Base-by-base conservation (phyloP, 257 asterid genomes). In the Jasminum sambac region DNA sequence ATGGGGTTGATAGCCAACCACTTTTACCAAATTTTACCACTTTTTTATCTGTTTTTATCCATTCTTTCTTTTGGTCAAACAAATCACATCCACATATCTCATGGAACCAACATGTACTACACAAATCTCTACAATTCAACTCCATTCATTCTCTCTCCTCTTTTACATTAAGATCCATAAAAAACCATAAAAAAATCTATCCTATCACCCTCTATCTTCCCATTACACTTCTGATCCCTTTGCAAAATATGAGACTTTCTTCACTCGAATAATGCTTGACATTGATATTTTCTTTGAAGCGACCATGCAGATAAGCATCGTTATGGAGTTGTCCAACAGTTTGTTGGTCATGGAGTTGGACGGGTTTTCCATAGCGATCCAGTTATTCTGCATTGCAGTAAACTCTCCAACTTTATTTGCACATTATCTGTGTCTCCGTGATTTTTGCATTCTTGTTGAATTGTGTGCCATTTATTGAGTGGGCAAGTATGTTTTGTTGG, bases 341-440 rank as follows among this genome's bases (percentile, higher is more conserved):
- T 91, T 6, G 94, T 95, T 74, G 99, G 99, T 76, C 99, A 95
- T 79, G 99, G 99, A 74, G 96, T 95, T 70, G 99, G 99, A 67
- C 85, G 87, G 25, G 84, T 80, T 78, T 95, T 95, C 81, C 99
- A 95, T 75, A 83, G 96, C 21, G 96, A 89, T 75, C 99, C 99
- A 14, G 89, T 87, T 71, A 70, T 95, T 83, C 89, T 91, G 55
- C 99, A 95, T 76, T 80, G 77, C 83, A 88, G 99, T 95, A 91
- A 81, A 80, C 75, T 74, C 67, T 63, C n/a, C 65, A 48, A 39
- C 19, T 79, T 70, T 65, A 42, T 63, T 57, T 42, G 43, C 66
- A 23, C 14, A 40, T 59, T 38, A 23, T 26, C 77, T 23, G 37
- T 70, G 40, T 72, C 26, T 59, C 11, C 16, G 64, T 68, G 14